phyloP scores from a whole-genome alignment of 805 yeast genomes.

The Saccharomyces jurei region DNA sequence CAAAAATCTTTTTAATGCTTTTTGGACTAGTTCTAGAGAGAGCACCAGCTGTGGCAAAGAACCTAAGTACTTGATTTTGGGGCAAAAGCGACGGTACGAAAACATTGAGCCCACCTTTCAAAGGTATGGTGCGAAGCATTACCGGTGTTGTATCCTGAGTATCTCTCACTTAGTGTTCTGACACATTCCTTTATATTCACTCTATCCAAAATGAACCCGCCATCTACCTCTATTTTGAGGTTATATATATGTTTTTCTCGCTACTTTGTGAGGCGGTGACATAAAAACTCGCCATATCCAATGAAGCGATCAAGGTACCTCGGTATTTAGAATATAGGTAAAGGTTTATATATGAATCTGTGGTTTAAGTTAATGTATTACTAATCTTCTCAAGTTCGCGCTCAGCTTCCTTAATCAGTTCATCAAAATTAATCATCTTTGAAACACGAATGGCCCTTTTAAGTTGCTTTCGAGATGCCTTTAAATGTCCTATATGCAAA shows the following conservation, averaged over 20 bases:
- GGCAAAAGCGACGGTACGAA: background rate
- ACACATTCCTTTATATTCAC: background rate
- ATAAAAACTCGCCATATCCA: background rate
- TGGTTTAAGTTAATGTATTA: background rate
- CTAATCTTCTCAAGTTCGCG: slow-evolving; percentile 44
- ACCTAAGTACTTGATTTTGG: slow-evolving; percentile 18
- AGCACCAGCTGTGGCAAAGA: slow-evolving; percentile 32
- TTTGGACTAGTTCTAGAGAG: slow-evolving; percentile 19
- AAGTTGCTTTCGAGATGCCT: slow-evolving; percentile 47
- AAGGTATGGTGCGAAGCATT: background rate
- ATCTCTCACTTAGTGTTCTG: background rate
- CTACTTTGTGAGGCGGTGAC: background rate
- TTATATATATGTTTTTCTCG: background rate
- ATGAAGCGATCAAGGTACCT: background rate
- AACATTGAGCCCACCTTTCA: background rate
- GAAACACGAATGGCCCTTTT: slow-evolving; percentile 63
- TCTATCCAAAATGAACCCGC: background rate
- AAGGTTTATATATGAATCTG: background rate
- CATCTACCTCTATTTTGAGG: background rate
- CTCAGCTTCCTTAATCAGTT: slow-evolving; percentile 52
- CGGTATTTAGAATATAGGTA: background rate
- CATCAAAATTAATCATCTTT: slow-evolving; percentile 49
- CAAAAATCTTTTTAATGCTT: slow-evolving; percentile 43
- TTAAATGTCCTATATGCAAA: slow-evolving; percentile 45
- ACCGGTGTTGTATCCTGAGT: background rate